Percentiles rank a stretch among this genome's conserved stretches.
Conservation (phyloP, 495 filamentous ascomycete species). For the Tirmania nivea region DNA sequence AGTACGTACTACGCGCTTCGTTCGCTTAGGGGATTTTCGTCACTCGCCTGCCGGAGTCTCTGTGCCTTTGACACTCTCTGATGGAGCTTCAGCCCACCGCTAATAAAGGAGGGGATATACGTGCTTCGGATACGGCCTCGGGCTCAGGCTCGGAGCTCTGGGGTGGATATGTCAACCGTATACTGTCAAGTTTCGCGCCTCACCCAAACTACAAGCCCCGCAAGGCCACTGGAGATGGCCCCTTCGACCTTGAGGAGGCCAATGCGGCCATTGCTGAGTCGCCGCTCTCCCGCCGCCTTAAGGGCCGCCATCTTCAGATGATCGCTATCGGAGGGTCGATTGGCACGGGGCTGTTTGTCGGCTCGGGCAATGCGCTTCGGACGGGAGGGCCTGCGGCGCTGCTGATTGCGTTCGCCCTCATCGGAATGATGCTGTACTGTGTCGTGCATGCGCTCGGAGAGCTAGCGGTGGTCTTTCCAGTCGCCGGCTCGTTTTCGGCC, state of each 20-base stretch:
- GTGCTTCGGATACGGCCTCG: too few species aligned
- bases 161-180: too few species aligned
- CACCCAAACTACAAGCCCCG: not conserved
- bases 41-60: too few species aligned
- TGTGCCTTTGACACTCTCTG: too few species aligned
- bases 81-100: too few species aligned
- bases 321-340: conserved; percentile 93
- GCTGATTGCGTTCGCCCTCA: conserved; percentile 57
- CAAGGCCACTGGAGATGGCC: not conserved
- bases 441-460: conserved; percentile 85
- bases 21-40: too few species aligned
- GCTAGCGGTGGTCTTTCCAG: conserved; percentile 73
- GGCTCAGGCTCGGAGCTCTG: too few species aligned
- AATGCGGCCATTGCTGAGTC: conserved; percentile 54
- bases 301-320: conserved; percentile 82
- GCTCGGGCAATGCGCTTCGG: conserved; percentile 55
- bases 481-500: conserved; percentile 79
- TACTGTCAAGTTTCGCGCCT: not conserved
- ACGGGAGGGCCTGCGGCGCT: conserved; percentile 69
- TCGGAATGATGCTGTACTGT: conserved; percentile 78
- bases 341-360: conserved; percentile 85
- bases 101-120: too few species aligned
- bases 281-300: conserved; percentile 51
- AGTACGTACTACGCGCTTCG: too few species aligned
- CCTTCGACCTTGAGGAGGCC: conserved; percentile 53